These are phyloP conservation scores for Boletus rex-veris DNA, from an alignment of 768 basidiomycete species.

Conservation along the genomic window DNA sequence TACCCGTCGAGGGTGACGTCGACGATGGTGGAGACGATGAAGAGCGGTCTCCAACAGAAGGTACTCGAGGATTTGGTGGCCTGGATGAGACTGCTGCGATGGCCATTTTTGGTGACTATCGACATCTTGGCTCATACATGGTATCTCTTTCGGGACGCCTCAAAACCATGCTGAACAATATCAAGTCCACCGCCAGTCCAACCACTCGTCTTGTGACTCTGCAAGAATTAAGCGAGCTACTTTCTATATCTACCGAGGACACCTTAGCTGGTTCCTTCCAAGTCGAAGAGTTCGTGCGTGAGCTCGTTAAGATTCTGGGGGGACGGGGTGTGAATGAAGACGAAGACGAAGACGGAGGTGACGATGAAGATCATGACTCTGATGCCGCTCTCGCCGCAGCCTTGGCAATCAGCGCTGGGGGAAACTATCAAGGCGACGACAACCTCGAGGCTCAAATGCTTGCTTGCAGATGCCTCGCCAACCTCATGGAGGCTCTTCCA, in stretches of 20 bases:
- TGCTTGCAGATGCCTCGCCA: slow-evolving; percentile 94
- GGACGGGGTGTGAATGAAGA: slow-evolving; percentile 68
- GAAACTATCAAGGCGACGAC: slow-evolving; percentile 72
- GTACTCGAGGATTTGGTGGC: slow-evolving; percentile 41
- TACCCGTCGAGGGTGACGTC: slow-evolving; percentile 45
- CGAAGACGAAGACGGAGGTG: slow-evolving; percentile 71
- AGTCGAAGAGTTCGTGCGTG: slow-evolving; percentile 86
- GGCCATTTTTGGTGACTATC: slow-evolving; percentile 84
- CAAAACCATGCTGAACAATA: slow-evolving; percentile 86
- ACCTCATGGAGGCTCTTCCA: slow-evolving; percentile 98
- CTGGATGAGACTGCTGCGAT: slow-evolving; percentile 70
- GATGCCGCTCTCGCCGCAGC: slow-evolving; percentile 88
- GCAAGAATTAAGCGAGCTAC: slow-evolving; percentile 91
- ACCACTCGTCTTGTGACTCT: slow-evolving; percentile 85
- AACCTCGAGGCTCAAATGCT: slow-evolving; percentile 93
- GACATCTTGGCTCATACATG: slow-evolving; percentile 91
- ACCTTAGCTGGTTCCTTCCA: slow-evolving; percentile 95
- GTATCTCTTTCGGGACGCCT: slow-evolving; percentile 82
- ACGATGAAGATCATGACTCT: slow-evolving; percentile 66
- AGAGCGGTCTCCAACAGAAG: slow-evolving; percentile 35
- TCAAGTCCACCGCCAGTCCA: slow-evolving; percentile 80
- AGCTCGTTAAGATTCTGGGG: slow-evolving; percentile 87
- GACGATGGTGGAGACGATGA: slow-evolving; percentile 41
- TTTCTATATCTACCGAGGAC: slow-evolving; percentile 96
- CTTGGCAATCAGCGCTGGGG: slow-evolving; percentile 74